Conservation (phyloP, 495 filamentous ascomycete species). For the Xylaria venustula region DNA sequence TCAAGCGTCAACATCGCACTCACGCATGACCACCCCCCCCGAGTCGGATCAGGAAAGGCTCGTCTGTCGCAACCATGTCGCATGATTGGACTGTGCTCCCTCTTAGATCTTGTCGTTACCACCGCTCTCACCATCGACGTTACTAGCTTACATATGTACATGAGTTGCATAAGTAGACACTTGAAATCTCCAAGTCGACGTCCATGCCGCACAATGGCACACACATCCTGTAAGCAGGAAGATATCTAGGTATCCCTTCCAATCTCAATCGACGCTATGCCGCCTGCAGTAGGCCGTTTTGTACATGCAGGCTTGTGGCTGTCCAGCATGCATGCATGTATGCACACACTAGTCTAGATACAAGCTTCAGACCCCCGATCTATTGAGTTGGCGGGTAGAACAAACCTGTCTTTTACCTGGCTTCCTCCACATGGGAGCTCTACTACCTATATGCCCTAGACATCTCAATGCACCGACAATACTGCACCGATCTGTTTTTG, state of each 20-base stretch:
- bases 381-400: not conserved
- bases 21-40: not conserved
- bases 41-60: conserved; percentile 3
- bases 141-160: not conserved
- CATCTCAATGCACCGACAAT: too few relatives aligned
- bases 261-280: not conserved
- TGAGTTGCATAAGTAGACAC: not conserved
- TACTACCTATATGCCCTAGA: too few relatives aligned
- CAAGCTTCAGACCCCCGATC: not conserved
- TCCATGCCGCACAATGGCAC: not conserved
- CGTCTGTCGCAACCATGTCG: not conserved
- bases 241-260: too few relatives aligned
- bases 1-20: not conserved
- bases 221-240: too few relatives aligned
- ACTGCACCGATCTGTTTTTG: too few relatives aligned
- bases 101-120: not conserved
- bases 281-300: not conserved
- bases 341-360: too few relatives aligned
- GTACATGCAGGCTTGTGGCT: not conserved
- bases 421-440: too few relatives aligned
- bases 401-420: too few relatives aligned
- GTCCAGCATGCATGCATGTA: not conserved
- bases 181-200: not conserved
- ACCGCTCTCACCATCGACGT: not conserved
- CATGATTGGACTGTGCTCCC: not conserved